Evolutionary conservation across 805 yeast genomes (phyloP).

Genomic region (Candida krabiensis): DNA sequence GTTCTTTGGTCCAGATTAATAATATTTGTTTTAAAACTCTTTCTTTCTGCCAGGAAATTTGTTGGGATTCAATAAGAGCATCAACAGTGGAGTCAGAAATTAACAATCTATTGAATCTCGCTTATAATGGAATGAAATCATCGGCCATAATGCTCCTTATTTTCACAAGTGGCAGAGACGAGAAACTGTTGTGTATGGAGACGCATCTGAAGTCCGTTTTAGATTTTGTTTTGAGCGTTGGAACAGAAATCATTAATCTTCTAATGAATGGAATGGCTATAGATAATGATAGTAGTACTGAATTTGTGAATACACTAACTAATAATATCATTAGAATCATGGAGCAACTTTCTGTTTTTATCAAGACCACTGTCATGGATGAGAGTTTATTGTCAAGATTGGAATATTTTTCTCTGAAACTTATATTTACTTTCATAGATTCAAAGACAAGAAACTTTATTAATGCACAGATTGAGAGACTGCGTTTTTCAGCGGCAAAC

Average conservation of each 20-base stretch:
- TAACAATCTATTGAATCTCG: slow-evolving; percentile 10
- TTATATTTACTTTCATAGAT: slow-evolving; percentile 41
- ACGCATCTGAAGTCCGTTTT: slow-evolving; percentile 41
- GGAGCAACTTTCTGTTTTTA: slow-evolving; percentile 19
- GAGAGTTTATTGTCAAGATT: slow-evolving; percentile 58
- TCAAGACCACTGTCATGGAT: slow-evolving; percentile 31
- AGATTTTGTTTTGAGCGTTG: slow-evolving; percentile 35
- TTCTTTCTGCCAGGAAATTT: slow-evolving; percentile 18
- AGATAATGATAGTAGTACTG: not conserved
- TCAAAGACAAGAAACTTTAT: slow-evolving; percentile 24
- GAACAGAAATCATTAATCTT: slow-evolving; percentile 10
- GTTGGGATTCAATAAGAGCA: slow-evolving; percentile 22
- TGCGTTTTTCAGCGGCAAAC: slow-evolving; percentile 32
- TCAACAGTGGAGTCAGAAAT: slow-evolving; percentile 3
- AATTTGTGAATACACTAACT: not conserved
- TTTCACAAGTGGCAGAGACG: slow-evolving; percentile 40
- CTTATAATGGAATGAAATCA: slow-evolving; percentile 32
- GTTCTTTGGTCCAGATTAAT: slow-evolving; percentile 34
- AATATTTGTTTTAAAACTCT: slow-evolving; percentile 32
- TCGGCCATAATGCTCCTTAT: slow-evolving; percentile 40
- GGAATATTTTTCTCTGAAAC: slow-evolving; percentile 48
- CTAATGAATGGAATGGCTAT: not conserved
- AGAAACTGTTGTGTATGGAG: slow-evolving; percentile 47
- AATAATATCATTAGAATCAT: slow-evolving; percentile 13
- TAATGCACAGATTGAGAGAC: slow-evolving; percentile 19